phyloP scores from a whole-genome alignment of 768 basidiomycete genomes.

The Lactarius evosmus region DNA sequence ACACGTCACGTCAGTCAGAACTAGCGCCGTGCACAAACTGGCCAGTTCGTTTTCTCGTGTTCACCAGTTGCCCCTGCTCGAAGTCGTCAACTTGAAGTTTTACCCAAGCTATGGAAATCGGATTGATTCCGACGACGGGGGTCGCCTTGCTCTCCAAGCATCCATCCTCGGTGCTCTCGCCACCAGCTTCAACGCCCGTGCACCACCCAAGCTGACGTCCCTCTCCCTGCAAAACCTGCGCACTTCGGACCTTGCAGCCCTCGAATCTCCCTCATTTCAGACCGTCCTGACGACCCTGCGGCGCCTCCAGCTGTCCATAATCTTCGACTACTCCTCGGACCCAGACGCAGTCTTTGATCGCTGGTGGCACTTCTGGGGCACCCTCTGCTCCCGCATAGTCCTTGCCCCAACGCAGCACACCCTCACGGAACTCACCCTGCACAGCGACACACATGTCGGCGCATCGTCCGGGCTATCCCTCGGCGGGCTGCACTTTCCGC shows the following conservation, averaged over 20 bases:
- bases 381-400: background rate
- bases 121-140: background rate
- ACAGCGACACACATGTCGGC: background rate
- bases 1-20: background rate
- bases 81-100: background rate
- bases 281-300: background rate
- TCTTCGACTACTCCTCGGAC: background rate
- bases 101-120: background rate
- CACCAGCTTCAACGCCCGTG: background rate
- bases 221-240: conserved; percentile 6
- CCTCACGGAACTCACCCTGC: conserved; percentile 5
- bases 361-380: background rate
- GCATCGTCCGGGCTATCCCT: background rate
- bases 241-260: too few species aligned
- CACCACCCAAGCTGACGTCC: background rate
- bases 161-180: background rate
- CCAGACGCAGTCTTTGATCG: background rate
- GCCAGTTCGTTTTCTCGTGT: background rate
- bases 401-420: background rate
- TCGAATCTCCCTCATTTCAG: background rate
- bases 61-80: background rate
- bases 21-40: background rate
- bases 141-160: background rate
- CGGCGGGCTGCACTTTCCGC: background rate
- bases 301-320: background rate